phyloP scores from a whole-genome alignment of 306 rosid species.

The Trichosanthes cucumerina region DNA sequence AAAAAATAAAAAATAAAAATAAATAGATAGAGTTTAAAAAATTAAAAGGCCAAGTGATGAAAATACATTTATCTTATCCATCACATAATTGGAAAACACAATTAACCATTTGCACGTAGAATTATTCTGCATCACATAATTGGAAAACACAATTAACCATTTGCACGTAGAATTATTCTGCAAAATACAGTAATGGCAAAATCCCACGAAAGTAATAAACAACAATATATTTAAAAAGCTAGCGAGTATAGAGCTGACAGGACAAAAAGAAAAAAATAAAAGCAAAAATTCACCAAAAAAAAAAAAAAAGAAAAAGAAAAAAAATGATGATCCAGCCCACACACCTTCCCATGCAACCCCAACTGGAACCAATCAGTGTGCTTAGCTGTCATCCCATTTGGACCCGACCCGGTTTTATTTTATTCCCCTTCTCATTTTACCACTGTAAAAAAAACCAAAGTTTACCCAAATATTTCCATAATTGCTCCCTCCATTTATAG shows the following conservation, averaged over 20 bases:
- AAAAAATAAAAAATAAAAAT: too few species aligned
- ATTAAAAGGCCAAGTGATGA: not conserved
- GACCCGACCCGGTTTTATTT: slow-evolving; percentile 9
- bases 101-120: not conserved
- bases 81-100: too few species aligned
- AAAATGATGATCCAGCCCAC: slow-evolving; percentile 15
- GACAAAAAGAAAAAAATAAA: not conserved
- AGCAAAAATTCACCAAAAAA: not conserved
- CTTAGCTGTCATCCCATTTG: slow-evolving; percentile 45
- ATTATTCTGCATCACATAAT: not conserved
- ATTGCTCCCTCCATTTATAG: not conserved
- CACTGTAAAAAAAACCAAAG: not conserved
- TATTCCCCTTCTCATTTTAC: not conserved
- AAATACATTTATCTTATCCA: too few species aligned
- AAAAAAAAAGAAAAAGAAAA: not conserved
- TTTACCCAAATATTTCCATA: not conserved
- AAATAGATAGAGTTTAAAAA: too few species aligned
- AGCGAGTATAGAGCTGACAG: not conserved
- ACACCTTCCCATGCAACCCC: slow-evolving; percentile 22
- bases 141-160: not conserved
- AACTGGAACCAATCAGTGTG: slow-evolving; percentile 43
- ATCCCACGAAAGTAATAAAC: not conserved
- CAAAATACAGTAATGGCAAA: not conserved
- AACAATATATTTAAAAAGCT: not conserved
- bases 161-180: not conserved